Evolutionary conservation across 2,329 filamentous ascomycete species (phyloP).

Genomic region (Nothophaeocryptopus gaeumannii): DNA sequence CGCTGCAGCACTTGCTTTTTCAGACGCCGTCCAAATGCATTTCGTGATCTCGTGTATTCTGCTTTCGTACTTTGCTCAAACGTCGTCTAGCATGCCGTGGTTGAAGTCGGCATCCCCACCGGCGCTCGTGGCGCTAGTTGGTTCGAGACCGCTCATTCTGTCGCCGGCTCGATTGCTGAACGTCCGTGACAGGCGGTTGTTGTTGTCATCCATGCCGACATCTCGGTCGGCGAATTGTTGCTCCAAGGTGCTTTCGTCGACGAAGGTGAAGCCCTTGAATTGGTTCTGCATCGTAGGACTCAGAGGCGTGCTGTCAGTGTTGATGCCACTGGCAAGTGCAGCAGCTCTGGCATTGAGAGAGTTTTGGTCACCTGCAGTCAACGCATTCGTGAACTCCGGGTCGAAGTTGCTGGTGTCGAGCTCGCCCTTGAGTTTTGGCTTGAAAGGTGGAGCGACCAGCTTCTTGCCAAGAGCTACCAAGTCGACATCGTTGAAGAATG

Average conservation of each 20-base stretch:
- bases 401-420: conserved; percentile 98
- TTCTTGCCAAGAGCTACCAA: conserved; percentile 88
- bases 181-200: conserved; percentile 35
- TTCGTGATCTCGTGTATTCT: conserved; percentile 16
- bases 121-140: conserved; percentile 34
- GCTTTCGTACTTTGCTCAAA: conserved; percentile 21
- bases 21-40: conserved; percentile 16
- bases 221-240: conserved; percentile 64
- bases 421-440: conserved; percentile 93
- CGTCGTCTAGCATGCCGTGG: conserved; percentile 41
- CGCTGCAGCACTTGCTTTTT: conserved; percentile 21
- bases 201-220: conserved; percentile 42
- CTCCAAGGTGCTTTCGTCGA: conserved; percentile 94
- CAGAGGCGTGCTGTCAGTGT: conserved; percentile 84
- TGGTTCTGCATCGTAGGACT: conserved; percentile 96
- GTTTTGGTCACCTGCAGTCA: conserved; percentile 76
- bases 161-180: conserved; percentile 42
- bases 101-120: conserved; percentile 50
- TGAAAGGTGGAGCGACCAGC: conserved; percentile 92
- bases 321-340: conserved; percentile 73
- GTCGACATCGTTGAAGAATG: conserved; percentile 92
- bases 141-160: conserved; percentile 53
- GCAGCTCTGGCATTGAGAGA: conserved; percentile 90
- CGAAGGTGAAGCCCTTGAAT: conserved; percentile 97
- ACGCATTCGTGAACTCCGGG: conserved; percentile 93